These are phyloP conservation scores for Harringtonia aguacate DNA, from an alignment of 2,329 filamentous ascomycete species.

Conservation along the genomic window DNA sequence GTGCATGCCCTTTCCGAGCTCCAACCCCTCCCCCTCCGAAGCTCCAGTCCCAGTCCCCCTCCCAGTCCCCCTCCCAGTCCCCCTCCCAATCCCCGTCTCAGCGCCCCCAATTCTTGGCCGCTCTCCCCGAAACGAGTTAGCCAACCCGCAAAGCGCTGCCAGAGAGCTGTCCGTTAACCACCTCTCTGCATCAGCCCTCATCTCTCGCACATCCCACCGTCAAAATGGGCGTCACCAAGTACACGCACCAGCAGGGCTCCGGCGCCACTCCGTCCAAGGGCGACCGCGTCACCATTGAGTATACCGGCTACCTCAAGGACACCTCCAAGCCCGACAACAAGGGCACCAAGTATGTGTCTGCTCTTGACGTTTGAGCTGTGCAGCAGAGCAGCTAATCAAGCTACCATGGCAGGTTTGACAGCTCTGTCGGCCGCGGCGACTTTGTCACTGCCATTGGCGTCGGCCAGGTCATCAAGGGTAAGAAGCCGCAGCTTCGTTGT, in stretches of 20 bases:
- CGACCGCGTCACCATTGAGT: slow-evolving; percentile 76
- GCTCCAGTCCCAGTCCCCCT: no score
- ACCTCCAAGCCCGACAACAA: slow-evolving; percentile 46
- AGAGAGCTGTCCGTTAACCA: no score
- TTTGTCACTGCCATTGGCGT: slow-evolving; percentile 72
- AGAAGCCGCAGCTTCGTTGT: background rate
- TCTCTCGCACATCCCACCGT: slow-evolving; percentile 1
- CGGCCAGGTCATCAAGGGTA: slow-evolving; percentile 80
- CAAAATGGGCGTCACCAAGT: slow-evolving; percentile 67
- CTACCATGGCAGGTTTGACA: slow-evolving; percentile 64
- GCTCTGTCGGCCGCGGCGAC: slow-evolving; percentile 65
- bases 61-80: no score
- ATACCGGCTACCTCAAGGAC: slow-evolving; percentile 81
- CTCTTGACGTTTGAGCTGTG: slow-evolving; percentile 22
- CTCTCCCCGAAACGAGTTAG: no score
- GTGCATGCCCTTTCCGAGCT: no score
- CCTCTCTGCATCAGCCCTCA: no score
- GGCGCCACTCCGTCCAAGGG: slow-evolving; percentile 50
- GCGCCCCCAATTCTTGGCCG: no score
- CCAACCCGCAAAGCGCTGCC: no score
- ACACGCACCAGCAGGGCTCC: slow-evolving; percentile 49
- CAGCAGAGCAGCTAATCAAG: no score
- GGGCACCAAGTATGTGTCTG: slow-evolving; percentile 69
- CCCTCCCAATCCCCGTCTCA: no score
- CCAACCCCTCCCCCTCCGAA: no score